These are phyloP conservation scores for Cryptococcus maquisensis DNA, from an alignment of 1,284 basidiomycete species.

Conservation along the genomic window DNA sequence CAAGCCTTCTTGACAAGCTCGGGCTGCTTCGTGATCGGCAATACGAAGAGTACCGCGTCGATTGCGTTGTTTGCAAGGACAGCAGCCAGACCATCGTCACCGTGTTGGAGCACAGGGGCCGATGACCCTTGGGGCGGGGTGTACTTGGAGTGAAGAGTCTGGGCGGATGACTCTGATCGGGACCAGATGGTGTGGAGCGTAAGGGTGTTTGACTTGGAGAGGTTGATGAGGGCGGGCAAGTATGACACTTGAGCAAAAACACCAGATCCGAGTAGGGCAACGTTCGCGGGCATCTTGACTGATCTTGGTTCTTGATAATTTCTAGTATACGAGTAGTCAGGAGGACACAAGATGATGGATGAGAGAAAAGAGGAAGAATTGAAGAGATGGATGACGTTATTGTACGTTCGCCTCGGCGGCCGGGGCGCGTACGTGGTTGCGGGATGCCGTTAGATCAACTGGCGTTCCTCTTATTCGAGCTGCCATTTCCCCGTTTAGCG, in stretches of 20 bases:
- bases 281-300: conserved; percentile 24
- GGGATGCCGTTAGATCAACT: no score
- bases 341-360: no score
- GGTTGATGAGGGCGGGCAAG: conserved; percentile 63
- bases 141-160: conserved; percentile 50
- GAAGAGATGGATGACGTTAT: no score
- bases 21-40: conserved; percentile 74
- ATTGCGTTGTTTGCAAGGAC: conserved; percentile 66
- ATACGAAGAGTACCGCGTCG: conserved; percentile 64
- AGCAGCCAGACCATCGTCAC: conserved; percentile 58
- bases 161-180: conserved; percentile 61
- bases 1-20: conserved; percentile 57
- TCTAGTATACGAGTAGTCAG: no score
- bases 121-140: conserved; percentile 42
- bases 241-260: conserved; percentile 54
- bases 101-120: conserved; percentile 53
- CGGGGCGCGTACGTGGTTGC: no score
- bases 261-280: conserved; percentile 43
- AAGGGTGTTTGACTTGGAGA: conserved; percentile 44
- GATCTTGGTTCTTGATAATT: not conserved
- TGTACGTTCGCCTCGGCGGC: no score
- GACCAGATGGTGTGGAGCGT: conserved; percentile 70
- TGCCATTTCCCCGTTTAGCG: not conserved
- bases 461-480: no score
- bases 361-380: no score